A percentile compares a stretch with the other conserved stretches of the same genome.
phyloP scores from a whole-genome alignment of 257 asterid genomes.

The Craterostigma plantagineum region DNA sequence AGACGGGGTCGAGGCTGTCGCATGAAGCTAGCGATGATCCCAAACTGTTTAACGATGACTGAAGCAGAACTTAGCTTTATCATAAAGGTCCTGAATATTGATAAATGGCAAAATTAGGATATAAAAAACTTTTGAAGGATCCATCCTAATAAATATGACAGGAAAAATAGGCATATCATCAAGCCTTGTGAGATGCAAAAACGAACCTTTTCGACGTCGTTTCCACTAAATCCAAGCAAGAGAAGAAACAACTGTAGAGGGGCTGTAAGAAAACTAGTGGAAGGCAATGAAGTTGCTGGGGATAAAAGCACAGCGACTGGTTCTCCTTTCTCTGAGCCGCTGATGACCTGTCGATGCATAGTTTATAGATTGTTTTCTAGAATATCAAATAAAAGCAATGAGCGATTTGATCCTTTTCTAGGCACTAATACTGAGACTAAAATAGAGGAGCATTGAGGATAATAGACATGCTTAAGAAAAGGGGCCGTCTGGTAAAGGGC shows the following conservation, averaged over 20 bases:
- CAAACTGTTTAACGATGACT: conserved; percentile 45
- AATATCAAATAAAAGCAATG: too few species aligned
- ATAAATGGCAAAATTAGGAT: conserved; percentile 8
- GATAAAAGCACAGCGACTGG: conserved; percentile 78
- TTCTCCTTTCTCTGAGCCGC: conserved; percentile 90
- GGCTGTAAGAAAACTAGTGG: conserved; percentile 74
- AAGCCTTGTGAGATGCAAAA: not conserved
- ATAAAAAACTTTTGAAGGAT: conserved; percentile 1
- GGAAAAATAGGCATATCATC: too few species aligned
- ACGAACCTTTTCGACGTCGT: conserved; percentile 59
- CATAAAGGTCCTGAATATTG: conserved; percentile 49
- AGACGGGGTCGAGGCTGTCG: conserved; percentile 53
- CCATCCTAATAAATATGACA: too few species aligned
- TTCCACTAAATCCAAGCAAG: conserved; percentile 56
- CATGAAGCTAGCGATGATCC: conserved; percentile 48
- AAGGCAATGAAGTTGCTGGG: conserved; percentile 47
- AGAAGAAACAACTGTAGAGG: conserved; percentile 75
- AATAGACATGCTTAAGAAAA: conserved; percentile 44
- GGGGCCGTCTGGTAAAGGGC: conserved; percentile 93
- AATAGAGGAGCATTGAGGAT: not conserved
- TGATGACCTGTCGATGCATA: conserved; percentile 34
- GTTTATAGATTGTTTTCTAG: not conserved
- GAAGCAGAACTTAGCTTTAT: conserved; percentile 52
- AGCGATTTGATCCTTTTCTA: not conserved
- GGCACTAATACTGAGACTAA: not conserved